A percentile compares a stretch with the other conserved stretches of the same genome.
Evolutionary conservation across 176 grass and related monocot species (phyloP).

Genomic region (Poa annua): DNA sequence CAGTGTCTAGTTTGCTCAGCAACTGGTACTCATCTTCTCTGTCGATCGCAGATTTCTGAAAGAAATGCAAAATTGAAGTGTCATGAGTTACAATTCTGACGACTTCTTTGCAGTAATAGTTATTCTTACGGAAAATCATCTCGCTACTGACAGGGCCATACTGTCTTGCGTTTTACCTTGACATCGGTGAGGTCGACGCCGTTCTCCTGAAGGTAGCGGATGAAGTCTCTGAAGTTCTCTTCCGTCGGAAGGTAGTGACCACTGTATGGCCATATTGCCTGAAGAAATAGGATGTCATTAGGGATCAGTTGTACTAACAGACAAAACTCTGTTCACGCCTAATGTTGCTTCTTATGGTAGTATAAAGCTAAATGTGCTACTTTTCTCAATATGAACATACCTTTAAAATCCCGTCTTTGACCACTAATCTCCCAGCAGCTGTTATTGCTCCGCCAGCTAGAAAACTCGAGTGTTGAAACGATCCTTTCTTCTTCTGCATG

Average conservation of each 20-base stretch:
- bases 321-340: background rate
- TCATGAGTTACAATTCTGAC: conserved; percentile 6
- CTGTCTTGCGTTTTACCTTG: conserved; percentile 55
- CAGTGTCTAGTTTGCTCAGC: conserved; percentile 20
- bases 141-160: background rate
- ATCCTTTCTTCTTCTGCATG: conserved; percentile 93
- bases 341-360: background rate
- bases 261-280: conserved; percentile 94
- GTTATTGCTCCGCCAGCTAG: conserved; percentile 82
- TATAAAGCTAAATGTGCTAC: background rate
- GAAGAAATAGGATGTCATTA: conserved; percentile 40
- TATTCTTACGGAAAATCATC: background rate
- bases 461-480: conserved; percentile 93
- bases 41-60: conserved; percentile 65
- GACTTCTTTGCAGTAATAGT: background rate
- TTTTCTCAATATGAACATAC: conserved; percentile 33
- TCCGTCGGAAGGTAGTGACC: conserved; percentile 88
- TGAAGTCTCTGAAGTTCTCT: conserved; percentile 86
- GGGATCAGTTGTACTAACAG: conserved; percentile 24
- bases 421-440: conserved; percentile 83
- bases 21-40: conserved; percentile 69
- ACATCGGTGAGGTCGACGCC: conserved; percentile 56
- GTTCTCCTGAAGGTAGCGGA: conserved; percentile 63
- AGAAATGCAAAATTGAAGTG: background rate
- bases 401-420: conserved; percentile 78